Evolutionary conservation across 805 yeast species (phyloP), one percentile per base, ranked within the genome.

Genomic region (Schizosaccharomyces osmophilus): DNA sequence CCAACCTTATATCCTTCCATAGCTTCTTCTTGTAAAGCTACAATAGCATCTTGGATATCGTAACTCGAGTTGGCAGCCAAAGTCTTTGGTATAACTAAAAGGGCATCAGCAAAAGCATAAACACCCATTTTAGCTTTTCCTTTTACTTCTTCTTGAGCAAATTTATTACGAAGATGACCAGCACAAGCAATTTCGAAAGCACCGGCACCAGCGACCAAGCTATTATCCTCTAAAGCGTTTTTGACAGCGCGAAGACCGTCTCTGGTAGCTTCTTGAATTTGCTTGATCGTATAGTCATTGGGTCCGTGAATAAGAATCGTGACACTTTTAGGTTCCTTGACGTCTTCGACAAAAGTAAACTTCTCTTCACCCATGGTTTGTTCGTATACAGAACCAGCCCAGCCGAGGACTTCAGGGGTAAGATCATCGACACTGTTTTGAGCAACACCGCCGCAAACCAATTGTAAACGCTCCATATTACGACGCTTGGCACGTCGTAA

Each of bases 401-500:
- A 83, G 29, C 99, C 99, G 64, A 93, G 77, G 5, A 87, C 77
- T 1, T 77, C 79, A 3, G 94, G 87, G 5, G 83, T 69, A 68
- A 93, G 78, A 71, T 90, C 97, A 69, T 93, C 99, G 58, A 89
- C 97, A 15, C 95, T 84, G 73, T 93, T 93, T 74, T 90, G 97
- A 8, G 97, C 97, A 70, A 85, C 93, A 67, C 98, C 99, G 39
- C 97, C 98, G 65, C 95, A 86, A 61, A 88, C 87, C 64, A 93
- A 78, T 74, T 93, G 99, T 70, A 93, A 78, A 71, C 99, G 83
- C 76, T 93, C 99, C 98, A 93, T 90, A 73, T 93, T 93, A 76
- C 99, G 84, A 77, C 99, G 83, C 77, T 93, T 93, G 55, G 99
- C 99, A 70, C 98, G 82, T 77, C 99, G 83, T 68, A 93, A 78